These are phyloP conservation scores for Parafenestella ontariensis DNA, from an alignment of 2,329 filamentous ascomycete species.

Conservation along the genomic window DNA sequence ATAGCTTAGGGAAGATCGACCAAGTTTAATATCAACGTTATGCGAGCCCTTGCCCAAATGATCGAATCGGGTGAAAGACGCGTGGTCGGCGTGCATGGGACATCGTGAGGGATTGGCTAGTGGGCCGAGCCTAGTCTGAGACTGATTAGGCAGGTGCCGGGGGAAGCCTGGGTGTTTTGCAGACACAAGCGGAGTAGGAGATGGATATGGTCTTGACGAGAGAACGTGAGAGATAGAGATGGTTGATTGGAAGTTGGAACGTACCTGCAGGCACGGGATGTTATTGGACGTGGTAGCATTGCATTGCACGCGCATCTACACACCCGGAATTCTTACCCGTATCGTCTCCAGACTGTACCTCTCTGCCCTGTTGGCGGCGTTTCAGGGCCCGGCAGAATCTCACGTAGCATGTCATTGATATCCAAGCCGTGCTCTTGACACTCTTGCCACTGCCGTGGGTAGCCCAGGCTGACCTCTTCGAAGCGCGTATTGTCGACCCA, in stretches of 20 bases:
- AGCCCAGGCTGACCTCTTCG: constrained; percentile 57
- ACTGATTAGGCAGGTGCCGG: constrained; percentile 29
- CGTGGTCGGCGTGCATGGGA: constrained; percentile 10
- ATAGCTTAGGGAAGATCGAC: constrained; percentile 10
- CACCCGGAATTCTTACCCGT: constrained; percentile 21
- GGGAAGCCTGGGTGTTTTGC: not conserved
- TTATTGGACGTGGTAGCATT: constrained; percentile 5
- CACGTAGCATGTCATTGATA: constrained; percentile 55
- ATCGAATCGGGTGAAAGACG: constrained; percentile 7
- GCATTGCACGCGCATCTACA: not conserved
- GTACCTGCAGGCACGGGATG: constrained; percentile 10
- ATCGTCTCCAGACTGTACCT: constrained; percentile 39
- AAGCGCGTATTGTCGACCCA: constrained; percentile 56
- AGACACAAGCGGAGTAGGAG: not conserved
- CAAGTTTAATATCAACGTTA: constrained; percentile 2
- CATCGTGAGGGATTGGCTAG: constrained; percentile 14
- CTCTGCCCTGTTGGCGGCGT: constrained; percentile 31
- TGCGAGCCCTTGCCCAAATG: not conserved
- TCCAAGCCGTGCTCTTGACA: constrained; percentile 52
- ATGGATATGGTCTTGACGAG: not conserved
- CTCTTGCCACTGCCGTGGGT: constrained; percentile 56
- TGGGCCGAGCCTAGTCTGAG: constrained; percentile 15
- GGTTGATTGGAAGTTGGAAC: constrained; percentile 11
- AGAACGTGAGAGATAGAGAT: constrained; percentile 5
- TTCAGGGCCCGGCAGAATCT: constrained; percentile 54